Base-by-base conservation (phyloP, 164 flowering plant species). In the Tetrastigma voinierianum region DNA sequence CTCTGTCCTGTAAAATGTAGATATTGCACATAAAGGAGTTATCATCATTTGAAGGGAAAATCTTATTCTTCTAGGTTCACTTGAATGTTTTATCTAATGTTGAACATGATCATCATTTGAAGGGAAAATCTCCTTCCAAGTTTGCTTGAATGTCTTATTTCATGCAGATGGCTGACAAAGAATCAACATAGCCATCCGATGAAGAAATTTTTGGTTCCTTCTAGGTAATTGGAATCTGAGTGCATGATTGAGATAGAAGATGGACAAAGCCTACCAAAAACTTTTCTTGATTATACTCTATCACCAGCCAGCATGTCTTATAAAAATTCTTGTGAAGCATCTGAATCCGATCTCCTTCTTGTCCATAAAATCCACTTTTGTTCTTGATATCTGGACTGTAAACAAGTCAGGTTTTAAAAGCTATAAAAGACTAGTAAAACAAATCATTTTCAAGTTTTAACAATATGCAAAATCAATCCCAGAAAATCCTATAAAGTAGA, bases 381-480 rank as follows among this genome's bases (percentile, higher is more conserved):
- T 77, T 77, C 74, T 85, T 77, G 86, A 84, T 70, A 87, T 84
- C 98, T 94, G 98, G 83, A 90, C 98, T 94, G 97, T 72, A 86
- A 78, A 82, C 73, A 82, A 85, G 91, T 90, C 87, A 86, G 87
- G 66, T 72, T 80, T 82, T 80, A 84, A 86, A 73, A 74, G 65
- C 76, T 69, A 78, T 47, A 63, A 79, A 72, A 64, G 66, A 74
- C 51, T 66, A 24, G 17, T 16, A 21, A 71, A 49, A 19, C 6
- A 7, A 12, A 9, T 69, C 60, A 63, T 52, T 51, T 25, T 17
- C 72, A 59, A 16, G 21, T 19, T 59, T 40, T 16, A n/a, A 15
- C 45, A 23, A 21, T 51, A 14, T 16, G 17, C 23, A 13, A 16
- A 48, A 43, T 21, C 9, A 6, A 47, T 16, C 8, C 15, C 17